phyloP scores from a whole-genome alignment of 345 rosid genomes.

The Syzygium jambos region DNA sequence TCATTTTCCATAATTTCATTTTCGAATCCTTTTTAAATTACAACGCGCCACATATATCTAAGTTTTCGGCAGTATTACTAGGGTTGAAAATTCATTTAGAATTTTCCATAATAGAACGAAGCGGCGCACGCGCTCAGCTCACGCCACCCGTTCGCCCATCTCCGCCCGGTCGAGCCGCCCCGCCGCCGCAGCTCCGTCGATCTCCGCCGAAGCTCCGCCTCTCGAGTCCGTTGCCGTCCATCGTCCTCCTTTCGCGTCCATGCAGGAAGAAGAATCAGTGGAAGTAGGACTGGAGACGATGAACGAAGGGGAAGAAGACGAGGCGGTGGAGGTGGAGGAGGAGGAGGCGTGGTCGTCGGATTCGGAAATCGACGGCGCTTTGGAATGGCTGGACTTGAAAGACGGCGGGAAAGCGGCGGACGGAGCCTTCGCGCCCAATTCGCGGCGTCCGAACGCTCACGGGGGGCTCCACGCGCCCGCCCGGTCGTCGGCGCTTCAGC shows the following conservation, averaged over 20 bases:
- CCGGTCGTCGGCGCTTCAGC: conserved; percentile 63
- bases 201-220: not conserved
- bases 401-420: conserved; percentile 43
- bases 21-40: too few species aligned
- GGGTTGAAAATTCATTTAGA: not conserved
- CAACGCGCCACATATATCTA: too few species aligned
- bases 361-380: conserved; percentile 68
- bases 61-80: too few species aligned
- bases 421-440: conserved; percentile 43
- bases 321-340: conserved; percentile 2
- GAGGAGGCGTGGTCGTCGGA: conserved; percentile 54
- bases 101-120: too few species aligned
- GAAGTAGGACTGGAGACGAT: not conserved
- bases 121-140: not conserved
- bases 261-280: conserved; percentile 3
- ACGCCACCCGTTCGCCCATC: not conserved
- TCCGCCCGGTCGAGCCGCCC: not conserved
- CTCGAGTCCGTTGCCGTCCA: not conserved
- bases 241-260: not conserved
- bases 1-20: too few species aligned
- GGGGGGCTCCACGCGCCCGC: conserved; percentile 69
- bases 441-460: conserved; percentile 80
- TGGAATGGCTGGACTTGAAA: conserved; percentile 67
- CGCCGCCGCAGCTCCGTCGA: not conserved
- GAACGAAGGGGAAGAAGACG: conserved; percentile 10